A percentile compares a stretch with the other conserved stretches of the same genome.
Evolutionary conservation across 2,329 filamentous ascomycete genomes (phyloP).

Genomic region (Aureobasidium sp.): DNA sequence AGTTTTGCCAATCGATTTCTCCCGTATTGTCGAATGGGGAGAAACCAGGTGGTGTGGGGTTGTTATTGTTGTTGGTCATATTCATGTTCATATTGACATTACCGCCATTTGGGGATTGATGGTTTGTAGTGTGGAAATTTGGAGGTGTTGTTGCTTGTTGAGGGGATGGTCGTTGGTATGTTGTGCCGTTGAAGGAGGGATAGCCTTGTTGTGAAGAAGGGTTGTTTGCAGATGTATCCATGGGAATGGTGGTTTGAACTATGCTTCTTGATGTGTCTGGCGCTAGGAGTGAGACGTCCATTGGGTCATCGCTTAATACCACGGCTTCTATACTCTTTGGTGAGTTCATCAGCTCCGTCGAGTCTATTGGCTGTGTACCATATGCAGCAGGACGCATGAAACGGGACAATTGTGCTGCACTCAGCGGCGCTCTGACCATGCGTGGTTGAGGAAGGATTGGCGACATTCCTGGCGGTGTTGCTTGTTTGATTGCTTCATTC

Average conservation of each 20-base stretch:
- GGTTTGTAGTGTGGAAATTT: too few species aligned
- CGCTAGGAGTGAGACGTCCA: slow-evolving; percentile 7
- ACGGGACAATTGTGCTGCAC: slow-evolving; percentile 24
- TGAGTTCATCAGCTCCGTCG: slow-evolving; percentile 24
- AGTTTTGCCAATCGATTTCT: slow-evolving; percentile 39
- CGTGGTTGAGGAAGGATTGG: slow-evolving; percentile 14
- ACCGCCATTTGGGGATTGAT: neutral
- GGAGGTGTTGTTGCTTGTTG: neutral
- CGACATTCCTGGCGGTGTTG: neutral
- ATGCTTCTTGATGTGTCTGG: neutral
- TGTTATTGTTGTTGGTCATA: neutral
- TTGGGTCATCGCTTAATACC: slow-evolving; percentile 12
- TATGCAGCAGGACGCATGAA: slow-evolving; percentile 25
- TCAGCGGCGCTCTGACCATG: slow-evolving; percentile 25
- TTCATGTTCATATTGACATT: neutral
- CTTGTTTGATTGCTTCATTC: slow-evolving; percentile 18
- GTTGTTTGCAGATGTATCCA: neutral
- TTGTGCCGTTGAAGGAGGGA: neutral
- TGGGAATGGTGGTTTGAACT: neutral
- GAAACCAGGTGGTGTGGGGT: neutral
- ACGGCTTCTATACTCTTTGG: slow-evolving; percentile 18
- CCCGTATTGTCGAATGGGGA: slow-evolving; percentile 27
- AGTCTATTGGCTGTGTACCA: slow-evolving; percentile 25
- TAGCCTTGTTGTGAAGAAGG: neutral
- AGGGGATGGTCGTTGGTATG: neutral